Evolutionary conservation across 2,329 filamentous ascomycete species (phyloP).

Genomic region (Chaetomiaceae sp.): DNA sequence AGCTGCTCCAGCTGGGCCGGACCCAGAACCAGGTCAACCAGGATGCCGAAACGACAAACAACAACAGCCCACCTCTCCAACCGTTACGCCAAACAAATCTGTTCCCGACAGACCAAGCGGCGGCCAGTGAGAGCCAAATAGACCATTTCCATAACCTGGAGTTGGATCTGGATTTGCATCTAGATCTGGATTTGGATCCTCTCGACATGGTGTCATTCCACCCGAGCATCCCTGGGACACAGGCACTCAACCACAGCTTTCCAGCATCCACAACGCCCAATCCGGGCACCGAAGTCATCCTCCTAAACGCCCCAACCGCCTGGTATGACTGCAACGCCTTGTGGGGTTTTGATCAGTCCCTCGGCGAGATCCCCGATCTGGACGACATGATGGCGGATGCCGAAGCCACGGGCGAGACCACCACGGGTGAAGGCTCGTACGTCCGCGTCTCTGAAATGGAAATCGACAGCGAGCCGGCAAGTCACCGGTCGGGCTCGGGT

Average conservation of each 20-base stretch:
- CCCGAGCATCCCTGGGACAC: not conserved
- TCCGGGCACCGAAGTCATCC: slow-evolving; percentile 16
- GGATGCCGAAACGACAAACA: no score
- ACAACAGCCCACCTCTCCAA: no score
- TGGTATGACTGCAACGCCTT: slow-evolving; percentile 24
- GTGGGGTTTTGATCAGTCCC: slow-evolving; percentile 7
- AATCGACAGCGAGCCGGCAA: slow-evolving; percentile 5
- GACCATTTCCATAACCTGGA: not conserved
- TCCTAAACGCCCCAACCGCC: slow-evolving; percentile 21
- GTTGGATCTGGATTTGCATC: slow-evolving; percentile 12
- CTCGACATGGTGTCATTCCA: slow-evolving; percentile 4
- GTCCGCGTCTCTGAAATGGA: slow-evolving; percentile 12
- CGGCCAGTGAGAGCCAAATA: not conserved
- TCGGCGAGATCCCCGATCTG: slow-evolving; percentile 1
- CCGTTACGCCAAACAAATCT: no score
- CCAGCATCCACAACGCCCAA: not conserved
- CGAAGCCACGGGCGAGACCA: slow-evolving; percentile 7
- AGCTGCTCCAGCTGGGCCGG: slow-evolving; percentile 23
- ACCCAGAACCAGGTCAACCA: slow-evolving; percentile 7
- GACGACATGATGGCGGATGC: slow-evolving; percentile 2
- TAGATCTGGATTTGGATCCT: slow-evolving; percentile 10
- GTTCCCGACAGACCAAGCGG: not conserved
- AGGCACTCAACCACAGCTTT: not conserved
- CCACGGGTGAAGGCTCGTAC: slow-evolving; percentile 12
- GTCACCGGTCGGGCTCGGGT: slow-evolving; percentile 7